Evolutionary conservation across 371 early-diverging fungal genomes (phyloP).

Genomic region (Circinella minor): DNA sequence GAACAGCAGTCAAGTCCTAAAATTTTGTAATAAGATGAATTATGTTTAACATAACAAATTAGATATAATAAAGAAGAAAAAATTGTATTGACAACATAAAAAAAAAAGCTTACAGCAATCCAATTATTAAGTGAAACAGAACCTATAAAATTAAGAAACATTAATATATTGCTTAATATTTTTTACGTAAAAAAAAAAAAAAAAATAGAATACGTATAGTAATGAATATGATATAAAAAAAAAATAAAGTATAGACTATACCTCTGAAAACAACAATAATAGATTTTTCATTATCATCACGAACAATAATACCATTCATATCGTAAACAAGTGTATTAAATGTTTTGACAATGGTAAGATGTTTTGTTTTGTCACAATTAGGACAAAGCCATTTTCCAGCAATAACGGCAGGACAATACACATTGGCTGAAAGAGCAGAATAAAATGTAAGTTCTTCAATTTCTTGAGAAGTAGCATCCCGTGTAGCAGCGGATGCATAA

Average conservation of each 20-base stretch:
- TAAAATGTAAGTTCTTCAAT: constrained; percentile 15
- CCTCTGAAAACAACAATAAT: constrained; percentile 29
- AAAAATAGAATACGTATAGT: background rate
- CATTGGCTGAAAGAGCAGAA: constrained; percentile 19
- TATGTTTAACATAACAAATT: background rate
- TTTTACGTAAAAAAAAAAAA: too few relatives aligned
- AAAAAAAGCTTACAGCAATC: constrained; percentile 22
- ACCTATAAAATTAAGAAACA: background rate
- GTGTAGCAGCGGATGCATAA: background rate
- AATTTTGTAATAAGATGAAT: background rate
- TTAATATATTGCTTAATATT: too few relatives aligned
- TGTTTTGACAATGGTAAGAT: constrained; percentile 18
- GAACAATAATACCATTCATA: constrained; percentile 20
- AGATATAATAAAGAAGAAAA: background rate
- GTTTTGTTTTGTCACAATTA: constrained; percentile 15
- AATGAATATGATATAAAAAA: background rate
- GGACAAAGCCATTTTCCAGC: constrained; percentile 12
- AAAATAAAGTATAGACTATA: too few relatives aligned
- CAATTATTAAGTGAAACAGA: constrained; percentile 21
- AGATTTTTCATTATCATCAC: constrained; percentile 21
- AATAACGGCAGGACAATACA: constrained; percentile 22
- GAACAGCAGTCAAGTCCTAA: constrained; percentile 19
- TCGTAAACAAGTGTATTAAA: constrained; percentile 22
- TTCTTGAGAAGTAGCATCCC: constrained; percentile 10
- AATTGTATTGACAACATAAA: too few relatives aligned